Base-by-base conservation (phyloP, 306 rosid genomes). In the Lablab purpureus region DNA sequence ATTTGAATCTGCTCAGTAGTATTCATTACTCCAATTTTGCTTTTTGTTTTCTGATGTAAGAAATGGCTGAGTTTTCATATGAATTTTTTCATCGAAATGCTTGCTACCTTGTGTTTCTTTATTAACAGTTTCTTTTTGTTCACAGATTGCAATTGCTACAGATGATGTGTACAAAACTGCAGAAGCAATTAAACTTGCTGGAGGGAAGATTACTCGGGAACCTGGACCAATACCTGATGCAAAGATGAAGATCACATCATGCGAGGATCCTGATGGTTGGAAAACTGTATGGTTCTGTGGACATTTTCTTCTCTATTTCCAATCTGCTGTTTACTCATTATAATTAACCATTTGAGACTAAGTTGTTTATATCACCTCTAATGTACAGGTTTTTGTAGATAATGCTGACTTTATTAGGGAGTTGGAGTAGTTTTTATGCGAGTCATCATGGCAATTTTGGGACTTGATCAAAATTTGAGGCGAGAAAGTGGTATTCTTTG, bases 181-280 rank as follows among this genome's bases (percentile, higher is more conserved):
- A 13, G 98, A 96, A 89, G 96, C 96, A 17, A 75, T 96, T 75
- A 90, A 93, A 85, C 91, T 96, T 19, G 84, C 82, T 0, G 99
- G 93, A 58, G 99, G 98, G 25, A 96, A 88, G 90, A 60, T 95
- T 71, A 91, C 93, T 13, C 84, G 94, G 69, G 98, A 93, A 82
- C 92, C 98, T 41, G 99, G 98, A 76, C 98, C 93, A 1, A 78
- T 89, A 76, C 99, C 99, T 63, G 96, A 94, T 21, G 73, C 88
- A 32, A 88, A 62, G 85, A 96, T 97, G 66, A 91, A 96, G 85
- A 96, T 96, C 52, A 90, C 97, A 43, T 90, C 94, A 74, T 91
- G 98, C 86, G 84, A 85, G 85, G 99, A 96, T 78, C 98, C 98
- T 9, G 98, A 96, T 71, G 99, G 98, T 43, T 96, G 99, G 99